phyloP scores from a whole-genome alignment of 495 filamentous ascomycete species.

The Xanthoparmelia taractica region DNA sequence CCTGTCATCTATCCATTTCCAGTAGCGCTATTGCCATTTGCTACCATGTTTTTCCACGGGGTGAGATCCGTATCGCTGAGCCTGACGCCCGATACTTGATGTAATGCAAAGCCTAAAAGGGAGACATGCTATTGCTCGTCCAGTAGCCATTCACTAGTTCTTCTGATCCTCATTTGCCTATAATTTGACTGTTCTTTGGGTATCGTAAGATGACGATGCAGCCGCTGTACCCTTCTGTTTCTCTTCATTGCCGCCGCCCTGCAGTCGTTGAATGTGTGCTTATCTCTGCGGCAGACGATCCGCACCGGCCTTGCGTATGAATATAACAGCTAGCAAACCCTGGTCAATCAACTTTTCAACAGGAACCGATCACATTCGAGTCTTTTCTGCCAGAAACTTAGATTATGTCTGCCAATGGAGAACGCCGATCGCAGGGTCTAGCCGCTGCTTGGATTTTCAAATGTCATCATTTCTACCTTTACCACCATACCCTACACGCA shows the following conservation, averaged over 20 bases:
- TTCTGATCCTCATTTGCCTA: background rate
- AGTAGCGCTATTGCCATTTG: background rate
- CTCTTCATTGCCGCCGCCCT: background rate
- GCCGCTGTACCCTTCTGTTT: background rate
- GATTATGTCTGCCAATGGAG: background rate
- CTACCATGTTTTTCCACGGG: background rate
- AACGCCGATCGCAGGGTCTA: background rate
- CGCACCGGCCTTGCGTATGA: too few species aligned
- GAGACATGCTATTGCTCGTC: background rate
- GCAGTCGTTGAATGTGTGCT: too few species aligned
- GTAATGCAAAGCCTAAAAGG: background rate
- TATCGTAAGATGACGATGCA: background rate
- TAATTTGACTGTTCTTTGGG: background rate
- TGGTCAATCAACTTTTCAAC: background rate
- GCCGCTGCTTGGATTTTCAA: too few species aligned
- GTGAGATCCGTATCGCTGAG: background rate
- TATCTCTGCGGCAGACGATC: too few species aligned
- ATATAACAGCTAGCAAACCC: too few species aligned
- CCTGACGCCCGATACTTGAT: background rate
- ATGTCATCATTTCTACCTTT: too few species aligned
- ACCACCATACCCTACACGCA: too few species aligned
- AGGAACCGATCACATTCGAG: background rate
- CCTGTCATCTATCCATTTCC: background rate
- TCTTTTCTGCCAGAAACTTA: too few species aligned
- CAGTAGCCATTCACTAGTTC: background rate